These are phyloP conservation scores for Immersiporthe knoxdaviesiana DNA, from an alignment of 2,329 filamentous ascomycete species.

Conservation along the genomic window DNA sequence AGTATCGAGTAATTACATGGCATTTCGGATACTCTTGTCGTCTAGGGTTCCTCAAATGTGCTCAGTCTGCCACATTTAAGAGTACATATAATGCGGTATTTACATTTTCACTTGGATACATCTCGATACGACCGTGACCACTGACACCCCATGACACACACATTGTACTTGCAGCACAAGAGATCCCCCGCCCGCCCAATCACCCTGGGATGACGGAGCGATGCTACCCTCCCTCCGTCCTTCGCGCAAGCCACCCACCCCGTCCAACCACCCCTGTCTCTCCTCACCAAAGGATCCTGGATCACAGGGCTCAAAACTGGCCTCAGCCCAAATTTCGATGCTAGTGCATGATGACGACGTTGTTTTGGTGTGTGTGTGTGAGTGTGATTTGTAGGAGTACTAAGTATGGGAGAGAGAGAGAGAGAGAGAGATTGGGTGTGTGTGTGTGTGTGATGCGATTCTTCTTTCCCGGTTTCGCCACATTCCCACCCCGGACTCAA, in stretches of 20 bases:
- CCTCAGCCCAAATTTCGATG: constrained; percentile 17
- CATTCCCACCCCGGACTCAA: constrained; percentile 20
- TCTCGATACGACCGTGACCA: too few species aligned
- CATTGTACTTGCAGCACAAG: neutral
- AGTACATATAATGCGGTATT: too few species aligned
- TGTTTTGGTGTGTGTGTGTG: neutral
- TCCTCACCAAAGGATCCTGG: neutral
- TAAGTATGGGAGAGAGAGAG: too few species aligned
- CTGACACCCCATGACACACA: too few species aligned
- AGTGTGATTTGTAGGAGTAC: too few species aligned
- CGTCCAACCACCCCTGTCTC: neutral
- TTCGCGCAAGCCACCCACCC: neutral
- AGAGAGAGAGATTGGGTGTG: too few species aligned
- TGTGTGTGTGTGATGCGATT: neutral
- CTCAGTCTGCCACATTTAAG: neutral
- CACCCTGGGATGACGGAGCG: constrained; percentile 17
- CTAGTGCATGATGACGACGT: constrained; percentile 28
- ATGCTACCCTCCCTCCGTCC: constrained; percentile 24
- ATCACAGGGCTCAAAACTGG: neutral
- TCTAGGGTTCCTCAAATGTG: neutral
- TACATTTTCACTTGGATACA: too few species aligned
- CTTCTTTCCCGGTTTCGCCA: constrained; percentile 20
- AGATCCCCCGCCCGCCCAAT: neutral
- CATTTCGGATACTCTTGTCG: neutral
- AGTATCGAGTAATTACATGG: too few species aligned